phyloP scores from a whole-genome alignment of 768 basidiomycete species.

The Suillus plorans region DNA sequence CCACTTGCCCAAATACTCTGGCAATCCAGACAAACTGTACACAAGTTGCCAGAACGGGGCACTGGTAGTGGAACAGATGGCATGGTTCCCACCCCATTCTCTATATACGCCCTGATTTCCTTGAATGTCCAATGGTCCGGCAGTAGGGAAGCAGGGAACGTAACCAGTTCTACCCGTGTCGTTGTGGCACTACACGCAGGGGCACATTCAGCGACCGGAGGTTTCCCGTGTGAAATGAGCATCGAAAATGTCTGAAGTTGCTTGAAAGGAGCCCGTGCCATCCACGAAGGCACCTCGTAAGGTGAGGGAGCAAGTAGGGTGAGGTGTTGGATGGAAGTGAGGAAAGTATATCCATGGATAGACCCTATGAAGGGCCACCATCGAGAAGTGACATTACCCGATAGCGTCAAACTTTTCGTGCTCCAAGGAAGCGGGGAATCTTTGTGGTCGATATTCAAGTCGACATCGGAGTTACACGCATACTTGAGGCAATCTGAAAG shows the following conservation, averaged over 20 bases:
- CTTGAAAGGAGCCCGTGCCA: slow-evolving; percentile 23
- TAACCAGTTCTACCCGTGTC: not conserved
- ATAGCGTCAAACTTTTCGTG: slow-evolving; percentile 29
- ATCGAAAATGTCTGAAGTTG: slow-evolving; percentile 17
- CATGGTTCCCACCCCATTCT: not conserved
- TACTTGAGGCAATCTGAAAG: slow-evolving; percentile 32
- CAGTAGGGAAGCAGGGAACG: not conserved
- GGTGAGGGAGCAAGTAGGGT: slow-evolving; percentile 21
- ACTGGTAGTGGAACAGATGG: not conserved
- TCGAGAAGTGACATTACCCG: slow-evolving; percentile 21
- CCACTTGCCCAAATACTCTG: not conserved
- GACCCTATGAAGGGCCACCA: slow-evolving; percentile 37
- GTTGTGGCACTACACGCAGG: not conserved
- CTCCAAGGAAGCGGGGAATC: slow-evolving; percentile 27
- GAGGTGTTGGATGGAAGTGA: slow-evolving; percentile 37
- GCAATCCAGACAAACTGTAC: not conserved
- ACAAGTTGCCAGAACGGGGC: not conserved
- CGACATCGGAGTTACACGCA: not conserved
- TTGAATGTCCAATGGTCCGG: no score
- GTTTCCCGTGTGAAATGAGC: not conserved
- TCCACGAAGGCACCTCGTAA: slow-evolving; percentile 16
- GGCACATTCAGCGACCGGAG: not conserved
- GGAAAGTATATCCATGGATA: slow-evolving; percentile 31
- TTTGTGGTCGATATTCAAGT: not conserved
- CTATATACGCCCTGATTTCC: not conserved